Conservation (phyloP, 768 basidiomycete genomes). For the Candolleomyces aberdarensis region DNA sequence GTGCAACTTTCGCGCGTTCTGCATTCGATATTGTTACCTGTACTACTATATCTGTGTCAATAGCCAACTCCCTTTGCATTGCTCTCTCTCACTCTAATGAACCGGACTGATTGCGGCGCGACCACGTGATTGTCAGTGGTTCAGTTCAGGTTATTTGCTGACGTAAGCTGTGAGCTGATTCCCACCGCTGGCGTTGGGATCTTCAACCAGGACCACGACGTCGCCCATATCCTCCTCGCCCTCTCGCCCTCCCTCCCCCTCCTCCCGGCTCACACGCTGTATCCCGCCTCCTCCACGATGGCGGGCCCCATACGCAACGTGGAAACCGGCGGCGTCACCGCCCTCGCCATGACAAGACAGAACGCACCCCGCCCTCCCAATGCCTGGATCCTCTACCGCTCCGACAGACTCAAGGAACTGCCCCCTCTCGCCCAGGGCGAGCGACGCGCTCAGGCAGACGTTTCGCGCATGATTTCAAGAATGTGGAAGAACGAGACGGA, state of each 20-base stretch:
- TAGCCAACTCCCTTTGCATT: background rate
- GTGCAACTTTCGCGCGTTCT: too few species aligned
- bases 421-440: conserved; percentile 29
- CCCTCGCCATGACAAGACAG: conserved; percentile 11
- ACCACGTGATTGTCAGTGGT: background rate
- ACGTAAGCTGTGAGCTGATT: background rate
- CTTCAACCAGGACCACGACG: conserved; percentile 7
- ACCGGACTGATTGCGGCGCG: background rate
- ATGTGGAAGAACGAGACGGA: conserved; percentile 62
- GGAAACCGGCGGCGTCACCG: background rate
- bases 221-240: conserved; percentile 1
- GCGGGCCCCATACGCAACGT: conserved; percentile 19
- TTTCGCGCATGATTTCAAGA: conserved; percentile 59
- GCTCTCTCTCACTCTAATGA: background rate
- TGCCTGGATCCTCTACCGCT: conserved; percentile 81
- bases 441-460: conserved; percentile 52
- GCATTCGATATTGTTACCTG: background rate
- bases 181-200: background rate
- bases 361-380: conserved; percentile 70
- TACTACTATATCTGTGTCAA: background rate
- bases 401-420: conserved; percentile 49
- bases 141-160: background rate
- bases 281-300: conserved; percentile 9
- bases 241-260: conserved; percentile 3
- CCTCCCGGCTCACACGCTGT: conserved; percentile 4